A percentile compares a stretch with the other conserved stretches of the same genome.
Conservation (phyloP, 306 rosid species). For the Malus sylvestris region DNA sequence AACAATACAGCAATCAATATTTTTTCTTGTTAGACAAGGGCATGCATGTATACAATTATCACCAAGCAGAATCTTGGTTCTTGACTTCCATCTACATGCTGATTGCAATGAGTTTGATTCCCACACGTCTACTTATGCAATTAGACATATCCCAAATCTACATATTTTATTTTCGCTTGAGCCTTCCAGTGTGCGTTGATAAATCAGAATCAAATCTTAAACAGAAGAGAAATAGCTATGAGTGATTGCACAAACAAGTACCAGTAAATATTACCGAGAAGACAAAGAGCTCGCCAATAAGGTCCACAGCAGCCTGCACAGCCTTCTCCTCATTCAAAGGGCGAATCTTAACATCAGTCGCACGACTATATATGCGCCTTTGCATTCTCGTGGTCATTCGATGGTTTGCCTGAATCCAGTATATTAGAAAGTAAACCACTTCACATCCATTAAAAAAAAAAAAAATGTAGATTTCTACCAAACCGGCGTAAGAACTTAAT, state of each 20-base stretch:
- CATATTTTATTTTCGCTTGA: background rate
- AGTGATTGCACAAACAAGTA: background rate
- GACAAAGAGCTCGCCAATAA: slow-evolving; percentile 83
- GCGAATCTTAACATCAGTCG: slow-evolving; percentile 77
- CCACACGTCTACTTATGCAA: background rate
- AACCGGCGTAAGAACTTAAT: background rate
- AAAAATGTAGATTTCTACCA: background rate
- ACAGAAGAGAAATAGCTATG: background rate
- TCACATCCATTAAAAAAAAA: background rate
- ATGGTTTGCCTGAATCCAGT: slow-evolving; percentile 57
- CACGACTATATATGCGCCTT: slow-evolving; percentile 74
- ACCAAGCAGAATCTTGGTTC: background rate
- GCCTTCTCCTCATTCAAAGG: slow-evolving; percentile 94
- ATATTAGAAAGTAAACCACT: slow-evolving; percentile 1
- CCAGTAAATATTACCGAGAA: slow-evolving; percentile 46
- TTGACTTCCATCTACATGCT: background rate
- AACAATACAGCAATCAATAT: background rate
- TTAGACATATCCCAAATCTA: background rate
- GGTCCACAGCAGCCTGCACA: slow-evolving; percentile 82
- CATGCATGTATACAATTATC: background rate
- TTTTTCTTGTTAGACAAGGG: background rate
- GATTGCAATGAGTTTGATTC: background rate
- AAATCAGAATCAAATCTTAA: background rate
- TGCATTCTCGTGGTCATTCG: slow-evolving; percentile 70
- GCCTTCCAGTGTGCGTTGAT: background rate